These are phyloP conservation scores for Fomitopsis pinicola DNA, from an alignment of 1,284 basidiomycete genomes.

Conservation along the genomic window DNA sequence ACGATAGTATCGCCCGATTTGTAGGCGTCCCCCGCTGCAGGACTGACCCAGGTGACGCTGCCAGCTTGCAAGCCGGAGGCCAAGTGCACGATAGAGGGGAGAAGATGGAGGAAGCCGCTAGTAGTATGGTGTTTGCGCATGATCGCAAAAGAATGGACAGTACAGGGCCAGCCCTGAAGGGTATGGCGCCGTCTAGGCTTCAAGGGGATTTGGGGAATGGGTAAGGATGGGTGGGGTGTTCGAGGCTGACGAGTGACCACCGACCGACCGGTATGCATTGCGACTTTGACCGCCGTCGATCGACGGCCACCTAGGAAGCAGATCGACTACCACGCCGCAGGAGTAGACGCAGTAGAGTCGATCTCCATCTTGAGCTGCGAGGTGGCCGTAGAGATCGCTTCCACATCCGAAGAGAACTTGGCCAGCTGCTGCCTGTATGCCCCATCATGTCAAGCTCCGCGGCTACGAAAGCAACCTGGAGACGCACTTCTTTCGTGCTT, in stretches of 20 bases:
- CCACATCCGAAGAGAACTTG: constrained; percentile 33
- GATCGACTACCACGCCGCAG: constrained; percentile 10
- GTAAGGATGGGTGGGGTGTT: background rate
- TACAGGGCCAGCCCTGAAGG: constrained; percentile 9
- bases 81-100: constrained; percentile 3
- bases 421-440: constrained; percentile 35
- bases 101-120: background rate
- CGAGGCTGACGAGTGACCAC: background rate
- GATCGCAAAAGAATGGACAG: constrained; percentile 4
- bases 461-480: background rate
- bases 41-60: constrained; percentile 26
- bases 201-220: background rate
- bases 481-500: constrained; percentile 53
- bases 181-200: constrained; percentile 4
- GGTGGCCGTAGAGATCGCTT: constrained; percentile 16
- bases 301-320: background rate
- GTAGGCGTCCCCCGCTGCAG: constrained; percentile 24
- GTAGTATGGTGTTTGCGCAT: constrained; percentile 8
- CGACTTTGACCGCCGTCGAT: background rate
- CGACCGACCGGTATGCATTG: background rate
- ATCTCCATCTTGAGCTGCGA: constrained; percentile 39
- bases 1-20: constrained; percentile 26
- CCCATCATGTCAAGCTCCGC: background rate
- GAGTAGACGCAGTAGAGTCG: constrained; percentile 53
- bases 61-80: constrained; percentile 3